Evolutionary conservation across 371 early-diverging fungal genomes (phyloP), one percentile per base, ranked within the genome.

Genomic region (Apophysomyces variabilis): DNA sequence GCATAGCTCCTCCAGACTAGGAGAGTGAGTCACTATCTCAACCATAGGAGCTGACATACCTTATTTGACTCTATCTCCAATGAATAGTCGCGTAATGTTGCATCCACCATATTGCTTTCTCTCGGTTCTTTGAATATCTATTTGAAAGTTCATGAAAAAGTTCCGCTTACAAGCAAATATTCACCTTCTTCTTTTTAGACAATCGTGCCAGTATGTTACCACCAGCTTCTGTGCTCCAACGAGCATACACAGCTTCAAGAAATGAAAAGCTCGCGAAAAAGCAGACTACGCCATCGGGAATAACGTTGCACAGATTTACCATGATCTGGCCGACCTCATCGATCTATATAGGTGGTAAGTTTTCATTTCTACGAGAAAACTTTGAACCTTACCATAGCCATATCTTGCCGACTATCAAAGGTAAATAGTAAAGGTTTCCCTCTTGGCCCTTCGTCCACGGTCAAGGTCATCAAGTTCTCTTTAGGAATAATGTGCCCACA

Each of bases 261-360:
- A 92, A 93, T 4, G 88, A 70, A 66, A 96, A 98, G 2, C 96
- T 96, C 0, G 95, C 90, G 69, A 99, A 96, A 69, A 99, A 99
- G 45, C 91, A 91, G 0, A 99, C 96, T 6, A 98, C 79, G 4
- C 99, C 99, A 66, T 91, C 94, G 0, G 98, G 98, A n/a, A 97
- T 89, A 13, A 93, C 85, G 59, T 85, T 87, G 58, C 89, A 85
- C 5, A 97, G 65, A 59, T 95, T 93, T 3, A 87, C 82, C 50
- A 99, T 69, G 0, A 87, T 74, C 35, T 83, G 83, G 0, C 95
- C 94, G 0, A 90, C 74, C 57, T 92, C 93, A 56, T 89, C 87
- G 36, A 93, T 85, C 91, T 90, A 62, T 90, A 62, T 60, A 18
- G 38, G 7, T 35, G 12, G 60, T 11, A 36, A 60, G 5, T 39